Evolutionary conservation across 2,329 filamentous ascomycete genomes (phyloP), one percentile per base, ranked within the genome.

Genomic region (Emydomyces testavorans): DNA sequence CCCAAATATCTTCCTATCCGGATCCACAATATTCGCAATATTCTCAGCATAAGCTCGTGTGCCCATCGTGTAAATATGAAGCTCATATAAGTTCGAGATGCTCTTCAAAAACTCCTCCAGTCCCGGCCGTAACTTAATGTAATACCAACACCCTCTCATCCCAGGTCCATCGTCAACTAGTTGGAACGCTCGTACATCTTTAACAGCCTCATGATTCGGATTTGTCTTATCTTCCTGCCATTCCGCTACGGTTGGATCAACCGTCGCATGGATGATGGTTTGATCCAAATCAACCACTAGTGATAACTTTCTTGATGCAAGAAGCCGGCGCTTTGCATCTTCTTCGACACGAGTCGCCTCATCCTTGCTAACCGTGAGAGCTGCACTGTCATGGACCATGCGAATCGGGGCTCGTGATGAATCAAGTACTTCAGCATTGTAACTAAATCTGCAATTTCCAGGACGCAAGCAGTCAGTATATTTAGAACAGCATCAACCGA

Each of bases 31-130:
- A 56, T 84, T 83, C 31, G 88, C 88, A 57, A 98, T 93, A 52
- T 86, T 83, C 57, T 89, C 76, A 7, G 92, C 92, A 62, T 98
- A 98, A n/a, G 90, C 86, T 54, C 92, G 79, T 18, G 92, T 98
- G 49, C 90, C 92, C 92, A 98, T 98, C 36, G 92, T 98, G 71
- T 98, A 98, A 53, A 98, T 90, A 64, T 98, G 92, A 60, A 96
- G 73, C 69, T 98, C 92, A 68, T 92, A 98, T 58, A 92, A 71
- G 59, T 81, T 76, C 1, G 87, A 79, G 40, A 95, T 76, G 45
- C 79, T 77, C 50, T 84, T 73, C 41, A 98, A 73, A 60, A 98
- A 98, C 35, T 83, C 77, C 53, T 79, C 73, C 43, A 96, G 70
- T 2, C 89, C 88, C 0, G 92, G 92, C 29, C 92, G 85, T 69